Evolutionary conservation across 495 filamentous ascomycete species (phyloP).

Genomic region (Coniosporium apollinis): DNA sequence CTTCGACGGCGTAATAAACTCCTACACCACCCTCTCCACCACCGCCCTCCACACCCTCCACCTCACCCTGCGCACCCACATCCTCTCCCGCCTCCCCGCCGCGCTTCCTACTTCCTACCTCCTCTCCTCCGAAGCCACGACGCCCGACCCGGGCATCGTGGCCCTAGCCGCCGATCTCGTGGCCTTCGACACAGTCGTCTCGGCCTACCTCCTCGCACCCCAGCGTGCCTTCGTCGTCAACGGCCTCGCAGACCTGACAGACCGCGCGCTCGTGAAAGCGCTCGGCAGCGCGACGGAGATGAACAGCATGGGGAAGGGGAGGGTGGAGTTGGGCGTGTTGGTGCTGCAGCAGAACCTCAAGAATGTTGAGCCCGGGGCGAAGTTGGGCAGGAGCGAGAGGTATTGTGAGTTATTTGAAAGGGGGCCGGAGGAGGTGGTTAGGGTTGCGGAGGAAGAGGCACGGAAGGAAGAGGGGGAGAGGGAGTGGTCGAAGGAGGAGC

Average conservation of each 20-base stretch:
- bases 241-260: constrained; percentile 55
- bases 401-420: constrained; percentile 69
- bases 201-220: constrained; percentile 43
- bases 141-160: constrained; percentile 64
- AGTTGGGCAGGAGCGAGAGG: constrained; percentile 49
- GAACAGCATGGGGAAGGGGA: constrained; percentile 57
- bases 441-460: constrained; percentile 12
- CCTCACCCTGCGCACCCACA: constrained; percentile 67
- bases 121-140: constrained; percentile 53
- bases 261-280: constrained; percentile 44
- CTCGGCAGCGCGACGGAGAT: constrained; percentile 50
- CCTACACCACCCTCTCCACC: constrained; percentile 57
- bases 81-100: constrained; percentile 38
- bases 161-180: constrained; percentile 65
- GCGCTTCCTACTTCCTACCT: constrained; percentile 34
- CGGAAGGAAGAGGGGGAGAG: constrained; percentile 22
- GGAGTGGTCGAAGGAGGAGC: constrained; percentile 62
- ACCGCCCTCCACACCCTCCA: constrained; percentile 71
- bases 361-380: constrained; percentile 48
- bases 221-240: constrained; percentile 53
- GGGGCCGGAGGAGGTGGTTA: constrained; percentile 47
- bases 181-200: constrained; percentile 64
- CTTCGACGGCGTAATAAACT: constrained; percentile 76
- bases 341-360: constrained; percentile 92
- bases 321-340: constrained; percentile 79